Evolutionary conservation across 148 eudicot species (phyloP), one percentile per base, ranked within the genome.

Genomic region (Rhododendron mucronatum): DNA sequence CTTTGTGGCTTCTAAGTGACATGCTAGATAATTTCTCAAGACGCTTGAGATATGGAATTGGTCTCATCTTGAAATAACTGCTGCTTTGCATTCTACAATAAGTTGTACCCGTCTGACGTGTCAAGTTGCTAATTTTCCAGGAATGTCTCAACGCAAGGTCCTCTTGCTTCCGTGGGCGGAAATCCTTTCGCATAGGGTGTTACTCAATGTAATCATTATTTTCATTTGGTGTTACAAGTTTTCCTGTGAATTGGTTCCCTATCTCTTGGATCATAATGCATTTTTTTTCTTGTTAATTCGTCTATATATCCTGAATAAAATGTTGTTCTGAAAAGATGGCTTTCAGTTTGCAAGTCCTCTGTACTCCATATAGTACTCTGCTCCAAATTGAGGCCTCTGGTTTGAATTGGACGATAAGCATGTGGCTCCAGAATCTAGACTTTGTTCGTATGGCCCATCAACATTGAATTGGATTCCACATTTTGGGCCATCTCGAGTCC

Each of bases 121-220:
- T 73, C 23, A 15, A 80, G 61, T 85, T 80, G 80, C 82, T 89
- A 11, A 53, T 88, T 86, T 86, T 92, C 89, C 93, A 96, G 98
- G 93, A 93, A 83, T 84, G 91, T 92, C 80, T 89, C 85, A n/a
- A 30, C 92, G 2, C 96, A 93, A 67, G 96, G 92, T 61, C 91
- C 94, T 74, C 93, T 93, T 78, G 93, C 95, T 84, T 90, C 96
- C 50, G 82, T 91, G 61, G 96, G 98, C 44, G 98, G 98, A 87
- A 96, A 96, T 84, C 98, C 98, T 28, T 96, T 96, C 82, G 96
- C 94, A 35, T 96, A 93, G 91, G 45, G 53, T 35, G 35, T 23
- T 15, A 61, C 48, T 82, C 26, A 45, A n/a, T 78, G 4, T 39
- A 82, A 51, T 86, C 21, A 71, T 86, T 81, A 28, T 14, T 51